Evolutionary conservation across 805 yeast genomes (phyloP).

Genomic region (Ogataea trehalophila): DNA sequence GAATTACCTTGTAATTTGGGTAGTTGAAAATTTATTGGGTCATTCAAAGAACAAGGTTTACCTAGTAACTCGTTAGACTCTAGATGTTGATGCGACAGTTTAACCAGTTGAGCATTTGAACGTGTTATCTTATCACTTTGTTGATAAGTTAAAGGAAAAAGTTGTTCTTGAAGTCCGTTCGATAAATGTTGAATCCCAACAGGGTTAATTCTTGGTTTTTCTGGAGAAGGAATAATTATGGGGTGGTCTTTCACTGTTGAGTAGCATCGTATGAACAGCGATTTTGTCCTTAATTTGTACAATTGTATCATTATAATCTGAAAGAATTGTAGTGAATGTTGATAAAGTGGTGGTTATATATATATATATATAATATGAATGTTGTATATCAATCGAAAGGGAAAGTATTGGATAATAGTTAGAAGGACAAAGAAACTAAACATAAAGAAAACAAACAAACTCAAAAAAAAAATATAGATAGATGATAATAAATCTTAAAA

Average conservation of each 20-base stretch:
- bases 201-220: slow-evolving; percentile 55
- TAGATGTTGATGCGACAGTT: slow-evolving; percentile 58
- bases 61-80: slow-evolving; percentile 64
- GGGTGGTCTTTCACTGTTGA: no score
- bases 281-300: neutral
- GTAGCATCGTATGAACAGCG: no score
- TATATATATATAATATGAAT: no score
- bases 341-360: no score
- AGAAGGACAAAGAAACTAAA: no score
- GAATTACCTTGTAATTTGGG: slow-evolving; percentile 72
- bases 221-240: neutral
- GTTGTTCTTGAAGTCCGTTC: slow-evolving; percentile 47
- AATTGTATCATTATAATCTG: neutral
- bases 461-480: no score
- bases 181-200: slow-evolving; percentile 81
- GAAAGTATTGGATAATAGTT: no score
- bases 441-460: no score
- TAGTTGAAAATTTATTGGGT: slow-evolving; percentile 54
- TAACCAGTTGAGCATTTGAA: slow-evolving; percentile 33
- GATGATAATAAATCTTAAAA: no score
- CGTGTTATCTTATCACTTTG: slow-evolving; percentile 20
- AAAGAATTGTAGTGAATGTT: no score
- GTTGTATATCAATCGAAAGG: no score
- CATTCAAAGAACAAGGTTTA: slow-evolving; percentile 57
- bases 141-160: slow-evolving; percentile 43